Percentiles rank a stretch among this genome's conserved stretches.
Conservation (phyloP, 192 early-diverging fungal genomes). For the Coemansia sp. region DNA sequence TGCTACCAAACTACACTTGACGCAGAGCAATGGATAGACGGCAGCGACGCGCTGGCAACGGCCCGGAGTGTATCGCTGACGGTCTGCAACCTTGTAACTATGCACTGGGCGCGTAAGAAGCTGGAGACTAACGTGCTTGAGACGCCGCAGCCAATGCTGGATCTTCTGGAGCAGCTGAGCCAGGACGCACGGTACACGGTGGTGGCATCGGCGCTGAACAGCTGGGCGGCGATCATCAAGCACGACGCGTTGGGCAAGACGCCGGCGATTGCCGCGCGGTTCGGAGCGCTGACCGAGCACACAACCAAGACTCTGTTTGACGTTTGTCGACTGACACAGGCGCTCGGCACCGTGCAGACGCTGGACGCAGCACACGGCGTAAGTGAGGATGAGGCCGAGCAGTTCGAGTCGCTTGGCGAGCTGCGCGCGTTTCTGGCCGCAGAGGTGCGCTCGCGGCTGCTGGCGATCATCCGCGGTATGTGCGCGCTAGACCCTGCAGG, state of each 20-base stretch:
- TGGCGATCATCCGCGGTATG: constrained; percentile 39
- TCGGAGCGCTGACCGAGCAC: constrained; percentile 41
- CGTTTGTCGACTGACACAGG: constrained; percentile 30
- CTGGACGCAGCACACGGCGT: not conserved
- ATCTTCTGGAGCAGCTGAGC: constrained; percentile 30
- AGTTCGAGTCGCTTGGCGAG: constrained; percentile 32
- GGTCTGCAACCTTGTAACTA: constrained; percentile 15
- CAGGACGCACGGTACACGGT: constrained; percentile 35
- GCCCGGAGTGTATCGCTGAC: constrained; percentile 20
- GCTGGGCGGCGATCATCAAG: constrained; percentile 32
- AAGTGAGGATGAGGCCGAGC: constrained; percentile 30
- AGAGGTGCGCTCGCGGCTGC: constrained; percentile 36
- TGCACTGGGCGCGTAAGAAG: constrained; percentile 51
- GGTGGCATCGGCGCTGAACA: constrained; percentile 20
- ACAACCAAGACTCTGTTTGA: constrained; percentile 24
- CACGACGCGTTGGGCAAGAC: constrained; percentile 20
- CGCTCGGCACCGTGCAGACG: not conserved
- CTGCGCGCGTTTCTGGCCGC: constrained; percentile 32
- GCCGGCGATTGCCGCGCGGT: constrained; percentile 16
- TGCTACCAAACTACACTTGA: constrained; percentile 22
- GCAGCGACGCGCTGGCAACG: constrained; percentile 23
- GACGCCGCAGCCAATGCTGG: constrained; percentile 15
- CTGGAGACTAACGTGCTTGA: constrained; percentile 10
- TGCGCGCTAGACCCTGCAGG: constrained; percentile 43
- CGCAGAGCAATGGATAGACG: constrained; percentile 17